A percentile compares a stretch with the other conserved stretches of the same genome.
Conservation (phyloP, 805 yeast species). For the Yamadazyma olivae region DNA sequence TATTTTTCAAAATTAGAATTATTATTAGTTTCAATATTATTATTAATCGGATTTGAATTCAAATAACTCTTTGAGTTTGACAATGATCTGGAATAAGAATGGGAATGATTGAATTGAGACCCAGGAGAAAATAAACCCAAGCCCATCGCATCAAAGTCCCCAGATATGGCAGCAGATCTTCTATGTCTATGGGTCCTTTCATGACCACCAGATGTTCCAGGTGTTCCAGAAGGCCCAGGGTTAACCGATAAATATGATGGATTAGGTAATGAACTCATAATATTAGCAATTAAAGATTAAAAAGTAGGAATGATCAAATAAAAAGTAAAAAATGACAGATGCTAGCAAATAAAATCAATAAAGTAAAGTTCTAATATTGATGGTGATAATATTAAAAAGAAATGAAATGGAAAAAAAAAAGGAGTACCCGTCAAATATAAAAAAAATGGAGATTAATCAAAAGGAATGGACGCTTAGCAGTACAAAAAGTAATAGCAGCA, state of each 20-base stretch:
- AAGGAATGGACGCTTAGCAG: too few relatives aligned
- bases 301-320: neutral
- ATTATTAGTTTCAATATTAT: neutral
- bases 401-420: too few relatives aligned
- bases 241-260: constrained; percentile 9
- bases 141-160: constrained; percentile 64
- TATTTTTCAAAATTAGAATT: constrained; percentile 1
- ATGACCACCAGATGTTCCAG: constrained; percentile 1
- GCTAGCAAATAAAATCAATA: too few relatives aligned
- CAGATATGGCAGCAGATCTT: constrained; percentile 85
- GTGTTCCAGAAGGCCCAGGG: too few relatives aligned
- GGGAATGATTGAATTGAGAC: constrained; percentile 2
- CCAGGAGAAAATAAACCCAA: constrained; percentile 30
- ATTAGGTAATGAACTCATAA: constrained; percentile 12
- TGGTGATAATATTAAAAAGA: too few relatives aligned
- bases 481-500: too few relatives aligned
- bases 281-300: neutral
- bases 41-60: neutral
- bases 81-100: constrained; percentile 2
- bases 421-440: too few relatives aligned
- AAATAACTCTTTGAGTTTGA: neutral
- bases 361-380: too few relatives aligned
- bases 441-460: too few relatives aligned
- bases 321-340: neutral
- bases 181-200: constrained; percentile 70